These are phyloP conservation scores for Citrus medica DNA, from an alignment of 345 rosid genomes.

Conservation along the genomic window DNA sequence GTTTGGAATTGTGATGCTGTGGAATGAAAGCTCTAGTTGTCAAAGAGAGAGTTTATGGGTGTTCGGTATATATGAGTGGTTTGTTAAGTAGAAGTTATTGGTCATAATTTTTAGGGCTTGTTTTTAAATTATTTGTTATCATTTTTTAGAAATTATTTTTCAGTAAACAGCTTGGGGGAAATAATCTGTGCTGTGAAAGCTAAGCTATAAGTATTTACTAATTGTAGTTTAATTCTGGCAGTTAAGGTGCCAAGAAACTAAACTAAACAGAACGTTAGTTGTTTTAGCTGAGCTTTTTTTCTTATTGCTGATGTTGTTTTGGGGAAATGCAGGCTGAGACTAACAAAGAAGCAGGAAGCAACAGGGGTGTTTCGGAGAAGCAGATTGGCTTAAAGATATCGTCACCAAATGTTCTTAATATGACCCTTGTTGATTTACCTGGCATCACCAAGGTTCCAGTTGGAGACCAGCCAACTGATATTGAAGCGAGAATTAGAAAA, in stretches of 20 bases:
- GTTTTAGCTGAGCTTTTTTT: not conserved
- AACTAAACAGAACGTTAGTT: not conserved
- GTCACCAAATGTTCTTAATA: constrained; percentile 61
- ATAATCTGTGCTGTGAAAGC: not conserved
- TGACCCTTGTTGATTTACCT: constrained; percentile 68
- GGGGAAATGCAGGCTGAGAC: constrained; percentile 55
- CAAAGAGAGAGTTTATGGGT: too few relatives aligned
- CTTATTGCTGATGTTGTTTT: not conserved
- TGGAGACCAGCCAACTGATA: constrained; percentile 69
- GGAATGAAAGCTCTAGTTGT: too few relatives aligned
- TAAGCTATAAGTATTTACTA: not conserved
- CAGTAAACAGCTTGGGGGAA: not conserved
- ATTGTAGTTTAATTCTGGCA: not conserved
- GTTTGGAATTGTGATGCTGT: too few relatives aligned
- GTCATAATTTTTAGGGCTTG: not conserved
- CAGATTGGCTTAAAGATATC: constrained; percentile 52
- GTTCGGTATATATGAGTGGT: too few relatives aligned
- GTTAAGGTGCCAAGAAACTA: not conserved
- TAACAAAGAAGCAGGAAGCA: constrained; percentile 50
- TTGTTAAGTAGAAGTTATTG: not conserved
- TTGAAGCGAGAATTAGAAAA: constrained; percentile 50
- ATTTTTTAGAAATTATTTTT: too few relatives aligned
- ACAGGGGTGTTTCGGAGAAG: constrained; percentile 59
- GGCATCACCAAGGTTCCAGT: constrained; percentile 75
- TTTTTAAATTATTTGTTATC: not conserved